These are phyloP conservation scores for Anastatica hierochuntica DNA, from an alignment of 345 rosid species.

Conservation along the genomic window DNA sequence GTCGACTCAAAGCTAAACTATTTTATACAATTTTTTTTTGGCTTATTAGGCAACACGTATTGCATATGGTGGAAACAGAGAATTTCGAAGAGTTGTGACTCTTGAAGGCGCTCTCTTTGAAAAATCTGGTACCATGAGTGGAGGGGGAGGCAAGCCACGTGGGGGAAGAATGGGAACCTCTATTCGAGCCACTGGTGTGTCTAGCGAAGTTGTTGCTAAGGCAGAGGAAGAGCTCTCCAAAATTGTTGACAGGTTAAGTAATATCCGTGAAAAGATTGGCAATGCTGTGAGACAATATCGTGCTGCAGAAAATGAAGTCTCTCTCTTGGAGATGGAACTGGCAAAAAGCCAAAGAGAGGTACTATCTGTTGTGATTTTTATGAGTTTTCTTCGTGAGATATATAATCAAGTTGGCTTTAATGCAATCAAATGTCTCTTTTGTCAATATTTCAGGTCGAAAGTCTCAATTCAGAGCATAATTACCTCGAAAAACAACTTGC, in stretches of 20 bases:
- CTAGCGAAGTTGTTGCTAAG: conserved; percentile 50
- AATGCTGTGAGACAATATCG: conserved; percentile 61
- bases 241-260: conserved; percentile 43
- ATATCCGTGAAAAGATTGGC: conserved; percentile 44
- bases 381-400: neutral
- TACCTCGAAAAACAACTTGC: conserved; percentile 72
- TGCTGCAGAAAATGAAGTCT: conserved; percentile 53
- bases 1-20: neutral
- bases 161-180: conserved; percentile 98
- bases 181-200: conserved; percentile 65
- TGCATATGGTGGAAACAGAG: conserved; percentile 71
- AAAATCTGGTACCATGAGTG: conserved; percentile 97
- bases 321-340: conserved; percentile 67
- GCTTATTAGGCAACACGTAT: conserved; percentile 67
- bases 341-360: conserved; percentile 92
- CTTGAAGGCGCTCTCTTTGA: conserved; percentile 94
- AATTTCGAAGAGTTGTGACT: conserved; percentile 85
- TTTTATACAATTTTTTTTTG: neutral
- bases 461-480: conserved; percentile 60
- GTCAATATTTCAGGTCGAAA: conserved; percentile 47
- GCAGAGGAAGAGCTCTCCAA: conserved; percentile 68
- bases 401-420: conserved; percentile 4
- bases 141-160: conserved; percentile 92
- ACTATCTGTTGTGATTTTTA: neutral
- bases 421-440: conserved; percentile 9